Evolutionary conservation across 2,329 filamentous ascomycete species (phyloP), one percentile per base, ranked within the genome.

Genomic region (Amylocarpus encephaloides): DNA sequence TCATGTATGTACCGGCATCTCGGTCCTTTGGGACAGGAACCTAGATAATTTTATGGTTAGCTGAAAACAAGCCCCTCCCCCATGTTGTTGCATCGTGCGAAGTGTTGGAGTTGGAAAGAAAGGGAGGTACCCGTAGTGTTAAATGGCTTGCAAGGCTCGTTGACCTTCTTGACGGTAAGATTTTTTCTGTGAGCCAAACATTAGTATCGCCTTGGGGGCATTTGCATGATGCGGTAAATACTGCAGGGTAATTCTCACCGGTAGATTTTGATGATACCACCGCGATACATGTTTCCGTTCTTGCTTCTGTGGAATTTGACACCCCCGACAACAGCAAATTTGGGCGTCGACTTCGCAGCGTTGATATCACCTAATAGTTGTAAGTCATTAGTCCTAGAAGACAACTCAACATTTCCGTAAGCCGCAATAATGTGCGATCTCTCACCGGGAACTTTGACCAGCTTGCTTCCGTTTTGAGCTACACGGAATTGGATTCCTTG

Each of bases 291-390:
- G 60, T 95, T 95, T 54, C 90, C 90, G 60, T 85, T 86, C 67
- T 92, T 94, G 68, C 88, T 95, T 58, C 90, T 80, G 62, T 88
- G 78, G 65, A 95, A 95, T 57, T 79, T 82, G 61, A 95, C 86
- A 38, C 88, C 88, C 46, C 85, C 87, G 53, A 95, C 73, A 5
- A 74, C 71, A 36, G 84, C 77, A 56, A 76, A 79, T 68, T 90
- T 93, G 0, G 90, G 90, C 2, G 89, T 94, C 43, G 77, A 73
- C 47, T 78, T 80, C 48, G 79, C 75, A 34, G 77, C 73, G 62
- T 82, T 80, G 42, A 73, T 70, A 59, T 84, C 80, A 67, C 74
- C 77, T 82, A 65, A 60, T 62, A 22, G 44, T 49, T 53, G 64
- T 70, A 59, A 70, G 66, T 53, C 45, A 42, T 49, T 15, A 35